Evolutionary conservation across 139 green algal species (phyloP).

Genomic region (Chlamydomonas sphaeroides): DNA sequence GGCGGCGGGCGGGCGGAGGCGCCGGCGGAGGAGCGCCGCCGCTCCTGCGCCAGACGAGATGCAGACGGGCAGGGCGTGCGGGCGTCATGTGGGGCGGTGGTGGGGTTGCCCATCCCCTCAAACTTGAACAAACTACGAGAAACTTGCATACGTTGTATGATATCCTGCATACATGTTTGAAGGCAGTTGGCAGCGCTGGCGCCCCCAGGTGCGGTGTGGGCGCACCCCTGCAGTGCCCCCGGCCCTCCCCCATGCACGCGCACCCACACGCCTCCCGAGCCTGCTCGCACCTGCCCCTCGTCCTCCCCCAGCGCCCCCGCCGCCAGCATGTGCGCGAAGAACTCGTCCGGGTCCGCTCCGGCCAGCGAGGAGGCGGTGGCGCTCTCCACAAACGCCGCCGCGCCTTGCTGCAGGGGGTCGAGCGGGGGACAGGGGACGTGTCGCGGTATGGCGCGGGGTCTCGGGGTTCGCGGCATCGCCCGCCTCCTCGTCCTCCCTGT

Average conservation of each 20-base stretch:
- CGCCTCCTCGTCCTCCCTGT: no score
- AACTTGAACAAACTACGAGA: no score
- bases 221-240: no score
- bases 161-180: no score
- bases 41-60: no score
- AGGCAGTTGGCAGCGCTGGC: no score
- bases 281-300: constrained; percentile 4
- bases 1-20: background rate
- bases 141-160: no score
- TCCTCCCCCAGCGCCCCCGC: constrained; percentile 62
- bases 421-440: background rate
- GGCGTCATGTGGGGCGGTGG: no score
- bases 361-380: constrained; percentile 65
- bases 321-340: constrained; percentile 79
- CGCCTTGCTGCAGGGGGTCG: constrained; percentile 57
- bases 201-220: no score
- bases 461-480: no score
- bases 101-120: no score
- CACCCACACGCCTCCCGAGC: background rate
- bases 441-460: background rate
- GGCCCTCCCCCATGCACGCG: background rate
- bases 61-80: no score
- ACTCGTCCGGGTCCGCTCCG: constrained; percentile 68
- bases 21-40: background rate
- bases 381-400: constrained; percentile 77